A percentile compares a stretch with the other conserved stretches of the same genome.
phyloP scores from a whole-genome alignment of 2,329 filamentous ascomycete genomes.

The Hypoxylon sp. region DNA sequence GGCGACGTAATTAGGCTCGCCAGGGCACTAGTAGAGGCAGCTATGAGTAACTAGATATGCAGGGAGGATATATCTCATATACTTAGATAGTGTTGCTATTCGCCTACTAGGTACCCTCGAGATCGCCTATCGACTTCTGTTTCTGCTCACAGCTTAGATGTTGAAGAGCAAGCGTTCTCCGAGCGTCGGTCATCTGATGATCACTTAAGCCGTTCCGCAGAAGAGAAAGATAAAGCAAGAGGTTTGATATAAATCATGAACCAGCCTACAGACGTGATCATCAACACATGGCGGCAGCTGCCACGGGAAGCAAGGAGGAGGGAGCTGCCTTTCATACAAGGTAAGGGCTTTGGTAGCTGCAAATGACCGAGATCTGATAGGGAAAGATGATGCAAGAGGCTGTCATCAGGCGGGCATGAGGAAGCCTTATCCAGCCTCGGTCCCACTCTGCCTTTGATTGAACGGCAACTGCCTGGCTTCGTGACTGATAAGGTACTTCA shows the following conservation, averaged over 20 bases:
- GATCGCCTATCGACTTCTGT: neutral
- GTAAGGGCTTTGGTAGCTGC: constrained; percentile 12
- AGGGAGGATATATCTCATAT: neutral
- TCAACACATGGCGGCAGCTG: neutral
- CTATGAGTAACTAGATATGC: constrained; percentile 8
- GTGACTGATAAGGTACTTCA: constrained; percentile 9
- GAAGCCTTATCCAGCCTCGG: constrained; percentile 23
- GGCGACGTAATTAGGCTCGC: constrained; percentile 15
- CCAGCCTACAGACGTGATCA: neutral
- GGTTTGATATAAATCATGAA: neutral
- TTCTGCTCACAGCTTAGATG: neutral
- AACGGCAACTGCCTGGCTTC: constrained; percentile 8
- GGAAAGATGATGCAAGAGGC: constrained; percentile 31
- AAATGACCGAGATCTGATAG: constrained; percentile 13
- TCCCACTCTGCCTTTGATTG: constrained; percentile 21
- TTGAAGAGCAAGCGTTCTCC: constrained; percentile 11
- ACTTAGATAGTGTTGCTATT: neutral
- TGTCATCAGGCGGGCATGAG: constrained; percentile 4
- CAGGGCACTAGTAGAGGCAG: constrained; percentile 9
- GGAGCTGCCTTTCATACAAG: constrained; percentile 1
- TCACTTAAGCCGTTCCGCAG: neutral
- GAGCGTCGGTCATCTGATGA: constrained; percentile 14
- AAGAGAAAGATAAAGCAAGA: constrained; percentile 10
- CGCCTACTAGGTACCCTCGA: constrained; percentile 1
- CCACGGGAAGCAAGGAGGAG: constrained; percentile 5